phyloP scores from a whole-genome alignment of 345 rosid genomes.

The Laguncularia racemosa region DNA sequence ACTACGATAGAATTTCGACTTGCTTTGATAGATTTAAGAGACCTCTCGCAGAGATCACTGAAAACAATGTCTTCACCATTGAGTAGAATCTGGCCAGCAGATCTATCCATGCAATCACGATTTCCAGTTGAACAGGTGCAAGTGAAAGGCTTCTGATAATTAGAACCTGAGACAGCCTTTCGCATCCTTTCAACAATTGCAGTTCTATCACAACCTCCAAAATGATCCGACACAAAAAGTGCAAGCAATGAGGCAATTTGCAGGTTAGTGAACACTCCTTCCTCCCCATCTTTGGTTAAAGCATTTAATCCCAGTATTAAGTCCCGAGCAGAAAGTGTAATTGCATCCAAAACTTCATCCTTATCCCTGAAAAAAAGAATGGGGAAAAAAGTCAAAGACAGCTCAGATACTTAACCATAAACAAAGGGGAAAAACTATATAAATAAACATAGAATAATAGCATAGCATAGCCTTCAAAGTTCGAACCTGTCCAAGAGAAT shows the following conservation, averaged over 20 bases:
- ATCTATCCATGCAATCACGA: constrained; percentile 24
- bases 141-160: constrained; percentile 74
- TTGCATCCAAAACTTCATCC: constrained; percentile 89
- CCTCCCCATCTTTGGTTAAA: constrained; percentile 32
- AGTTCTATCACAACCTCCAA: constrained; percentile 90
- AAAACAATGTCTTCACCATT: constrained; percentile 46
- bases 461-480: background rate
- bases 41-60: constrained; percentile 74
- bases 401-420: background rate
- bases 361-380: constrained; percentile 36
- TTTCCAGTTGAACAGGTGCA: constrained; percentile 94
- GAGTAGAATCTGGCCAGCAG: constrained; percentile 24
- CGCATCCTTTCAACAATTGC: constrained; percentile 57
- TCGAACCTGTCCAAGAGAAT: constrained; percentile 87
- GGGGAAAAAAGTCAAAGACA: constrained; percentile 1
- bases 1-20: constrained; percentile 61
- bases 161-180: constrained; percentile 72
- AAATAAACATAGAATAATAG: background rate
- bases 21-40: constrained; percentile 58
- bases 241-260: constrained; percentile 77
- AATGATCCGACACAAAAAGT: constrained; percentile 93
- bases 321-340: constrained; percentile 60
- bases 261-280: constrained; percentile 36
- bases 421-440: background rate
- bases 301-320: constrained; percentile 44